Percentiles rank a stretch among this genome's conserved stretches.
phyloP scores from a whole-genome alignment of 2,329 filamentous ascomycete species.

The Grosmannia huntii region DNA sequence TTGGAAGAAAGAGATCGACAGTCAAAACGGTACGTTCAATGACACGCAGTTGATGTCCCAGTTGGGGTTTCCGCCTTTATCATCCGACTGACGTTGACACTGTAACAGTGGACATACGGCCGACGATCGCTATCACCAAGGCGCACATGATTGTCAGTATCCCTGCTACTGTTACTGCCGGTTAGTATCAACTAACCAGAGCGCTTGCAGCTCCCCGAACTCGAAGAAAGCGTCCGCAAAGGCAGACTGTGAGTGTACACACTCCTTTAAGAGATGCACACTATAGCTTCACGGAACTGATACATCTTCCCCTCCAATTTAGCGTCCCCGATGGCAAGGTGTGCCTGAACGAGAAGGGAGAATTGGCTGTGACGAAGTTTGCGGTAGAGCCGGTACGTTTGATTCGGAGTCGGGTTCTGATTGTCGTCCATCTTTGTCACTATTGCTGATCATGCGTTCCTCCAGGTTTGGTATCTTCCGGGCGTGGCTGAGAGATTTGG shows the following conservation, averaged over 20 bases:
- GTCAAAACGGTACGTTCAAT: slow-evolving; percentile 47
- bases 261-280: not conserved
- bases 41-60: not conserved
- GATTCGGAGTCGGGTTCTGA: not conserved
- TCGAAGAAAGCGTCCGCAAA: slow-evolving; percentile 72
- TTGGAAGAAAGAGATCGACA: slow-evolving; percentile 65
- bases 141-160: slow-evolving; percentile 68
- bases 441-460: too few relatives aligned
- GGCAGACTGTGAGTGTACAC: slow-evolving; percentile 48
- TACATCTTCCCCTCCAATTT: not conserved
- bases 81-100: slow-evolving; percentile 5
- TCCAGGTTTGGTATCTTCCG: slow-evolving; percentile 63
- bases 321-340: slow-evolving; percentile 72
- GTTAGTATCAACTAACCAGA: not conserved
- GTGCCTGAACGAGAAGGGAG: slow-evolving; percentile 72
- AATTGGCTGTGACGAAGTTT: slow-evolving; percentile 89
- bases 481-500: slow-evolving; percentile 87
- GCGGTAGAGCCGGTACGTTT: slow-evolving; percentile 76
- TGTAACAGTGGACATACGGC: slow-evolving; percentile 60
- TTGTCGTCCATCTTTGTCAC: not conserved
- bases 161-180: not conserved
- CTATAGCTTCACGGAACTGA: not conserved
- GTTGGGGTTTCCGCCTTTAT: too few relatives aligned
- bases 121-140: slow-evolving; percentile 82
- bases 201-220: slow-evolving; percentile 56